A percentile compares a stretch with the other conserved stretches of the same genome.
These are phyloP conservation scores for Penicillium paneum DNA, from an alignment of 2,329 filamentous ascomycete genomes.

Conservation along the genomic window DNA sequence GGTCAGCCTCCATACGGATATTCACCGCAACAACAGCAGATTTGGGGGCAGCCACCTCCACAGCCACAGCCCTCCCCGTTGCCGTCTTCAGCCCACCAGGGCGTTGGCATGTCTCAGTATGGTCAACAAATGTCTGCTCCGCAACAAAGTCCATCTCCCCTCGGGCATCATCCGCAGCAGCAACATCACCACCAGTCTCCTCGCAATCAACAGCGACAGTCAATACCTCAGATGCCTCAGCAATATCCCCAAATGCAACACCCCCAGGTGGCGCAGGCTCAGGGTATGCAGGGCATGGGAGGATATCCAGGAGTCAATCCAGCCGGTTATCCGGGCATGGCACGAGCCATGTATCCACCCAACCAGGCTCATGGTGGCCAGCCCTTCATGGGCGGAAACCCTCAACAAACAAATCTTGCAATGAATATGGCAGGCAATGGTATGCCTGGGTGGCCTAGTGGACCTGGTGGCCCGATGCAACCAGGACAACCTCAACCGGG, in stretches of 20 bases:
- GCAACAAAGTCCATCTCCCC: slow-evolving; percentile 40
- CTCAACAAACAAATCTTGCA: slow-evolving; percentile 36
- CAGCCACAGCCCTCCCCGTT: slow-evolving; percentile 62
- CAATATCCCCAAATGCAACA: slow-evolving; percentile 37
- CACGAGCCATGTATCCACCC: slow-evolving; percentile 39
- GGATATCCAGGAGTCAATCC: slow-evolving; percentile 33
- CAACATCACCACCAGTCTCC: slow-evolving; percentile 44
- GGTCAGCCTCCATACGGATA: slow-evolving; percentile 56
- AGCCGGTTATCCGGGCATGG: slow-evolving; percentile 35
- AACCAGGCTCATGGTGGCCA: slow-evolving; percentile 35
- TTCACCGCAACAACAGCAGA: slow-evolving; percentile 60
- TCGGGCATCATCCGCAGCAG: slow-evolving; percentile 29
- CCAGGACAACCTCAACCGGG: slow-evolving; percentile 39
- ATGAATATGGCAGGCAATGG: slow-evolving; percentile 37
- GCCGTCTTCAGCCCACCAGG: slow-evolving; percentile 37
- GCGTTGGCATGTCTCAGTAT: slow-evolving; percentile 41
- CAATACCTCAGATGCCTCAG: slow-evolving; percentile 38
- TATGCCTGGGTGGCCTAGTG: slow-evolving; percentile 38
- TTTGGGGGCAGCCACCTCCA: slow-evolving; percentile 62
- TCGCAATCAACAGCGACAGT: slow-evolving; percentile 39
- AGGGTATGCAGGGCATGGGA: slow-evolving; percentile 31
- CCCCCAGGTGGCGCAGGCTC: slow-evolving; percentile 32
- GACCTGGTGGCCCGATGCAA: slow-evolving; percentile 36
- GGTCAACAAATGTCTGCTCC: slow-evolving; percentile 41
- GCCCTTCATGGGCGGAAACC: slow-evolving; percentile 33